Evolutionary conservation across 371 early-diverging fungal genomes (phyloP).

Genomic region (Mucor sp.): DNA sequence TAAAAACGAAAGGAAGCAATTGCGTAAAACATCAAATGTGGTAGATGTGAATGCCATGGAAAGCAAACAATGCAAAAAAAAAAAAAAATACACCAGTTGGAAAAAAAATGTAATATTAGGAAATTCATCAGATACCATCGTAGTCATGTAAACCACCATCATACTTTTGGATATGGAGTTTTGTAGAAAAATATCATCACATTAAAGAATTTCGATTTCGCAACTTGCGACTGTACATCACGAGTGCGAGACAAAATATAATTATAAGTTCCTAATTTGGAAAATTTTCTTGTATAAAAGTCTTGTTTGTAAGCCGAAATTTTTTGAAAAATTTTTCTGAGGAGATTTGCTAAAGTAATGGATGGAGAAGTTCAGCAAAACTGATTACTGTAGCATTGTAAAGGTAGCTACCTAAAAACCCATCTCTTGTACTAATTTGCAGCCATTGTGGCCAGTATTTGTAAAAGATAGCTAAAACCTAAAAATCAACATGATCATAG

Average conservation of each 20-base stretch:
- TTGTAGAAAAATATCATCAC: slow-evolving; percentile 21
- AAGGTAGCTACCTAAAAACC: too few relatives aligned
- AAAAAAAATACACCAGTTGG: background rate
- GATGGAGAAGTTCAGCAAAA: too few relatives aligned
- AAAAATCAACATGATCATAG: too few relatives aligned
- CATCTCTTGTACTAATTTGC: too few relatives aligned
- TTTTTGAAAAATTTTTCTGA: too few relatives aligned
- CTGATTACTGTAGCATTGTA: too few relatives aligned
- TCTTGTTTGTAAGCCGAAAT: too few relatives aligned
- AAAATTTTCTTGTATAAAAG: background rate
- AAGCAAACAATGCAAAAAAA: background rate
- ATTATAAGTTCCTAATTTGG: slow-evolving; percentile 6
- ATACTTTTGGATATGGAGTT: slow-evolving; percentile 21
- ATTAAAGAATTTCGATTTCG: slow-evolving; percentile 8
- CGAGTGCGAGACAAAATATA: slow-evolving; percentile 12
- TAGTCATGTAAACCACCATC: slow-evolving; percentile 18
- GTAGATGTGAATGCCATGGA: background rate
- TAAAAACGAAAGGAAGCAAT: background rate
- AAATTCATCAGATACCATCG: slow-evolving; percentile 20
- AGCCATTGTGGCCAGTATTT: too few relatives aligned
- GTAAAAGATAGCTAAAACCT: too few relatives aligned
- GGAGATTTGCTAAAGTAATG: too few relatives aligned
- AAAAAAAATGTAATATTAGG: slow-evolving; percentile 1
- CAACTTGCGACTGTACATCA: background rate
- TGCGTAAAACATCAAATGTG: background rate